Percentiles rank a stretch among this genome's conserved stretches.
These are phyloP conservation scores for Serendipita sp. DNA, from an alignment of 768 basidiomycete species.

Conservation along the genomic window DNA sequence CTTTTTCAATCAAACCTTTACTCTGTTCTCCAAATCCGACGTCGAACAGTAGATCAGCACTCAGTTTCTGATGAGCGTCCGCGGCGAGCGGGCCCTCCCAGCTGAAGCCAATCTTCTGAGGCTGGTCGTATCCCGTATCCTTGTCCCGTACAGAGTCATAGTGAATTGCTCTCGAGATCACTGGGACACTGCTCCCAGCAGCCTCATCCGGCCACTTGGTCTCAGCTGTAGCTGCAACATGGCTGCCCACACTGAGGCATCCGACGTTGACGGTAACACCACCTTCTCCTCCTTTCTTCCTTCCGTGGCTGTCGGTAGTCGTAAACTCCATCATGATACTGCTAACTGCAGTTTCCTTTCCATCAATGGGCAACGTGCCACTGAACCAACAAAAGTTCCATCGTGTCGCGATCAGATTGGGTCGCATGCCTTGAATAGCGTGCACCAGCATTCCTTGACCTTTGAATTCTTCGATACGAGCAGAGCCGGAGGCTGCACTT, in stretches of 20 bases:
- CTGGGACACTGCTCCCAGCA: slow-evolving; percentile 24
- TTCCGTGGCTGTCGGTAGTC: slow-evolving; percentile 64
- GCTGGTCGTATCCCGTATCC: slow-evolving; percentile 69
- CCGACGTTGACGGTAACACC: slow-evolving; percentile 77
- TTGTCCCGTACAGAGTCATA: slow-evolving; percentile 42
- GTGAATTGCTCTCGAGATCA: slow-evolving; percentile 54
- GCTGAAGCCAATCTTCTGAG: slow-evolving; percentile 47
- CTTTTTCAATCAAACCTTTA: slow-evolving; percentile 74
- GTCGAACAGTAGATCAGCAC: slow-evolving; percentile 39
- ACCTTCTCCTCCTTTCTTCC: slow-evolving; percentile 62
- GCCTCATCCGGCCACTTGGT: slow-evolving; percentile 57
- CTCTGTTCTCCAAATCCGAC: slow-evolving; percentile 41
- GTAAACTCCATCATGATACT: slow-evolving; percentile 94
- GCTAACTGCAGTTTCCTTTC: slow-evolving; percentile 38
- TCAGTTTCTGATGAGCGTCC: slow-evolving; percentile 34
- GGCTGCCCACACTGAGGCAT: slow-evolving; percentile 59
- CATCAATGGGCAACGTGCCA: neutral
- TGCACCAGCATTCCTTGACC: slow-evolving; percentile 80
- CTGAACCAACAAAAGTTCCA: slow-evolving; percentile 62
- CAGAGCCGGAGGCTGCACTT: slow-evolving; percentile 19
- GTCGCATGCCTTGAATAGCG: slow-evolving; percentile 97
- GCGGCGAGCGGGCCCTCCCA: slow-evolving; percentile 56
- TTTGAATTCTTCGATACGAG: slow-evolving; percentile 12
- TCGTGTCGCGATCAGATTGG: slow-evolving; percentile 74
- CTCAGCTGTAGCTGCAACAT: slow-evolving; percentile 62